Evolutionary conservation across 1,284 basidiomycete species (phyloP).

Genomic region (Cryptococcus sp.): DNA sequence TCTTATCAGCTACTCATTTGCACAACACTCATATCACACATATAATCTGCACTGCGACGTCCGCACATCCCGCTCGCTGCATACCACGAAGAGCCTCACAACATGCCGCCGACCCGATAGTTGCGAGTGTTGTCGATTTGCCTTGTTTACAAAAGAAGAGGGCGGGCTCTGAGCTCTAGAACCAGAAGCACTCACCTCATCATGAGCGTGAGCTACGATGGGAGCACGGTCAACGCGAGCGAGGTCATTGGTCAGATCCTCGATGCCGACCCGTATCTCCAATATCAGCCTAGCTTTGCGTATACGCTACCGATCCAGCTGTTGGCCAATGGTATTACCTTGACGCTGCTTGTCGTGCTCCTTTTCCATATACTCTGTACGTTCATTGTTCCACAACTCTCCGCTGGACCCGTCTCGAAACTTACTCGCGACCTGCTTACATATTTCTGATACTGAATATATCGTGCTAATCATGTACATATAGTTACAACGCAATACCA

Average conservation of each 20-base stretch:
- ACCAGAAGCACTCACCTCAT: too few relatives aligned
- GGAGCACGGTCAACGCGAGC: background rate
- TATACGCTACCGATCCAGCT: slow-evolving; percentile 90
- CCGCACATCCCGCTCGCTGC: too few relatives aligned
- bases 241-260: slow-evolving; percentile 8
- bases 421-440: background rate
- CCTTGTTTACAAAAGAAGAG: too few relatives aligned
- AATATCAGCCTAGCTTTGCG: slow-evolving; percentile 72
- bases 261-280: slow-evolving; percentile 68
- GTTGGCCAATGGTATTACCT: slow-evolving; percentile 78
- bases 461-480: too few relatives aligned
- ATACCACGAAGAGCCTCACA: too few relatives aligned
- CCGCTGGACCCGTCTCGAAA: background rate
- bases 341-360: slow-evolving; percentile 84
- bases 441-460: too few relatives aligned
- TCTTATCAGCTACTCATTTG: background rate
- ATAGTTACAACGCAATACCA: slow-evolving; percentile 89
- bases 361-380: slow-evolving; percentile 80
- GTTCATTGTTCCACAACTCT: slow-evolving; percentile 1
- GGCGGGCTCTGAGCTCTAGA: too few relatives aligned
- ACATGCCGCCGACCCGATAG: too few relatives aligned
- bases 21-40: background rate
- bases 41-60: background rate
- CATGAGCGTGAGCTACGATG: too few relatives aligned
- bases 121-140: too few relatives aligned